Evolutionary conservation across 352 stramenopile species (phyloP), one percentile per base, ranked within the genome.

Genomic region (Aphanomyces invadans): DNA sequence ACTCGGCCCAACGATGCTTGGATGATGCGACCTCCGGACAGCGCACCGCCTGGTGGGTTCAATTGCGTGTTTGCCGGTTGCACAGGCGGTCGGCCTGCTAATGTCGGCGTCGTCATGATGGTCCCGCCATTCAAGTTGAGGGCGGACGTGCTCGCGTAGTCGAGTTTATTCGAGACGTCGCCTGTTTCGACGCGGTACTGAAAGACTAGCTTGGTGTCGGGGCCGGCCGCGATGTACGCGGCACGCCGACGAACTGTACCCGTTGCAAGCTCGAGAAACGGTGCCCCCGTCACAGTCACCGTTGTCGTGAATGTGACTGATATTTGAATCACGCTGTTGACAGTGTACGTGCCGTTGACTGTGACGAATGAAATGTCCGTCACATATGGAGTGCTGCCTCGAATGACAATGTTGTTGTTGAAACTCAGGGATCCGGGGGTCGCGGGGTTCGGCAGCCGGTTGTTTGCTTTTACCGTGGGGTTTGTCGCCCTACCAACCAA

Each of bases 51-150:
- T 0, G 84, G 81, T 4, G 86, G 86, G 57, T 95, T 95, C 25
- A 95, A 54, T 45, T 93, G 83, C n/a, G 81, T 56, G 60, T 95
- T 78, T 1, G 78, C 83, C 4, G 51, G 68, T 59, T 93, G 86
- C 0, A 77, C 77, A 2, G 83, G 74, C 21, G 53, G 68, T 3
- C 65, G 57, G 4, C 28, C 46, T 4, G 74, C 62, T 5, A 77
- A 42, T 4, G 79, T 76, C 3, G 75, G 75, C 17, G 81, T 89
- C 10, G 86, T 91, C 19, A 92, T 69, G 39, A 94, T 91, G 11
- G 73, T 76, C 1, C 81, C 80, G 11, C 78, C 80, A 44, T 79
- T 89, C 5, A 89, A 71, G 15, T 81, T 70, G 21, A 92, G 45
- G 32, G 83, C 74, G 2, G 72, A 69, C 3, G 75, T 79, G 7